Conservation (phyloP, 2,329 filamentous ascomycete genomes). For the Cytospora mali region DNA sequence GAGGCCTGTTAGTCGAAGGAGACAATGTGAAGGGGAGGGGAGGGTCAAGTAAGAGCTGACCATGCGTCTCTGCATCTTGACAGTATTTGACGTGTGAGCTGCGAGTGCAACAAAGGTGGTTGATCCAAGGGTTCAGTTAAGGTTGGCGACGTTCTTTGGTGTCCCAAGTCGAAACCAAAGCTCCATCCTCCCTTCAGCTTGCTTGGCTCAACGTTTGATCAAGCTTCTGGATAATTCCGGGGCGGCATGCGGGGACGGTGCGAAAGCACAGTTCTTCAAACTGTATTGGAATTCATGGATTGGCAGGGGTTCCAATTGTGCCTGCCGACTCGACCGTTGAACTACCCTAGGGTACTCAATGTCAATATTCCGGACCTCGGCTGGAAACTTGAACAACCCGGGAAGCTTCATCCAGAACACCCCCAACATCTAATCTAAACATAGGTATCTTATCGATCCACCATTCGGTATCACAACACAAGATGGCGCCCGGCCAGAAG, state of each 20-base stretch:
- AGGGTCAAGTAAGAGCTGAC: constrained; percentile 41
- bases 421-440: no score
- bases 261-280: not conserved
- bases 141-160: not conserved
- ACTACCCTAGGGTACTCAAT: no score
- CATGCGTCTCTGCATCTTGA: constrained; percentile 60
- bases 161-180: not conserved
- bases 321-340: constrained; percentile 18
- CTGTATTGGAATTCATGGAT: not conserved
- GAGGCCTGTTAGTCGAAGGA: constrained; percentile 24
- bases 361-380: constrained; percentile 18
- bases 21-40: fast-evolving
- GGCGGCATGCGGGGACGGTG: constrained; percentile 26
- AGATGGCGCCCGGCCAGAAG: constrained; percentile 68
- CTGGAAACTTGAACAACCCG: not conserved
- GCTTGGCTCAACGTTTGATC: not conserved
- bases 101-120: not conserved
- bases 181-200: not conserved
- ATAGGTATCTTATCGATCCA: not conserved
- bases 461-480: constrained; percentile 7
- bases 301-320: constrained; percentile 16
- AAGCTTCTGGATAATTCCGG: constrained; percentile 21
- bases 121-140: not conserved
- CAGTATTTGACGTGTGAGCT: not conserved
- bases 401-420: not conserved